Evolutionary conservation across 2,329 filamentous ascomycete species (phyloP), one percentile per base, ranked within the genome.

Genomic region (Colletotrichum chlorophyti): DNA sequence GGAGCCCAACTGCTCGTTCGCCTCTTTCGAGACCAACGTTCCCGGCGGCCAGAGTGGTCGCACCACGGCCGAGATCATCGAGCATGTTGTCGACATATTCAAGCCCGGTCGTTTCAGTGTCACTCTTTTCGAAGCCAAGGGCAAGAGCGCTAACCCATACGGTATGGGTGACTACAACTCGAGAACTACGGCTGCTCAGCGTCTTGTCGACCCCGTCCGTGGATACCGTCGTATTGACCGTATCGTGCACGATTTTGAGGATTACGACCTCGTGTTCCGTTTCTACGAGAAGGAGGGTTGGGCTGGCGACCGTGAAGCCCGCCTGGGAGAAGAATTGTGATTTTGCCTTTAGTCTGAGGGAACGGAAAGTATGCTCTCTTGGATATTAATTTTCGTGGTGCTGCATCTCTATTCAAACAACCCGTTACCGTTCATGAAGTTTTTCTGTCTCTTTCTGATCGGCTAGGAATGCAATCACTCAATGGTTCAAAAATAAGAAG

Each of bases 1-100:
- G 0, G 95, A 99, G 81, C 92, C 94, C 12, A 88, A 97, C 69
- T 99, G 94, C 80, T 97, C 93, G 5, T 99, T 96, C 73, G 95
- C 95, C 31, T 97, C 93, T 2, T 99, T 99, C 71, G 95, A 99
- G 81, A 98, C 95, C 65, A 99, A 98, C 67, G 94, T 99, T 4
- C 95, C 95, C 2, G 90, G 92, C 23, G 88, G 87, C 5, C 92
- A 97, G 77, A 91, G 86, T 54, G 93, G 93, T 14, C 90, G 93
- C 62, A 90, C 93, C 71, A 97, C 94, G 1, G 87, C 88, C 23
- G 94, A 97, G 64, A 89, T 98, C 60, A 90, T 99, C 62, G 88
- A 97, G 74, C 92, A 97, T 65, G 95, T 98, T 1, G 93, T 98
- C 40, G 83, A 86, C 63, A 99, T 99, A 70, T 99, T 99, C 85